Evolutionary conservation across 768 basidiomycete genomes (phyloP).

Genomic region (Pisolithus orientalis): DNA sequence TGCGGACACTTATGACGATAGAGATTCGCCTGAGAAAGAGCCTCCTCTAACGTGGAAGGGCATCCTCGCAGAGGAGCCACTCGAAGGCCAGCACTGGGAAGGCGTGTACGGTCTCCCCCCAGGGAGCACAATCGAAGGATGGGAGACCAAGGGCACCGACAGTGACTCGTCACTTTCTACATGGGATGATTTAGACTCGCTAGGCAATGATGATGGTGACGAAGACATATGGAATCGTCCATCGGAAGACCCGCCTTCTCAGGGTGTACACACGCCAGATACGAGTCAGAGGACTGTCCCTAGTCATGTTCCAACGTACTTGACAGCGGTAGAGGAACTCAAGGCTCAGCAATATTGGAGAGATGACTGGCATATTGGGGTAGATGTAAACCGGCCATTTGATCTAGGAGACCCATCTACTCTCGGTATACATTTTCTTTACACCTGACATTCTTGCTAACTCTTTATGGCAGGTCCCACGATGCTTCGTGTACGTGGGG

Average conservation of each 20-base stretch:
- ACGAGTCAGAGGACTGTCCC: conserved; percentile 1
- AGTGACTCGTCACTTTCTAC: conserved; percentile 68
- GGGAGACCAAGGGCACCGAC: conserved; percentile 43
- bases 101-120: conserved; percentile 54
- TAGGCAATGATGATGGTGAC: conserved; percentile 11
- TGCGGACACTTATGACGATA: conserved; percentile 50
- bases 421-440: conserved; percentile 40
- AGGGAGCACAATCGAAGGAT: conserved; percentile 39
- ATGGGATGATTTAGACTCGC: conserved; percentile 46
- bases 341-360: conserved; percentile 70
- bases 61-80: conserved; percentile 78
- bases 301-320: conserved; percentile 21
- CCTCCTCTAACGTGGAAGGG: conserved; percentile 62
- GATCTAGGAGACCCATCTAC: conserved; percentile 68
- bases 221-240: neutral
- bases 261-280: neutral
- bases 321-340: conserved; percentile 57
- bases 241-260: conserved; percentile 9
- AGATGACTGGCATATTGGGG: conserved; percentile 52
- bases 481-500: conserved; percentile 31
- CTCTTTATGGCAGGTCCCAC: conserved; percentile 37
- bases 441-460: neutral
- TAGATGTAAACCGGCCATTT: conserved; percentile 39
- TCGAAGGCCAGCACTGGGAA: conserved; percentile 84
- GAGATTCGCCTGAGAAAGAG: conserved; percentile 18